Evolutionary conservation across 768 basidiomycete species (phyloP).

Genomic region (Boletus subcaerulescens): DNA sequence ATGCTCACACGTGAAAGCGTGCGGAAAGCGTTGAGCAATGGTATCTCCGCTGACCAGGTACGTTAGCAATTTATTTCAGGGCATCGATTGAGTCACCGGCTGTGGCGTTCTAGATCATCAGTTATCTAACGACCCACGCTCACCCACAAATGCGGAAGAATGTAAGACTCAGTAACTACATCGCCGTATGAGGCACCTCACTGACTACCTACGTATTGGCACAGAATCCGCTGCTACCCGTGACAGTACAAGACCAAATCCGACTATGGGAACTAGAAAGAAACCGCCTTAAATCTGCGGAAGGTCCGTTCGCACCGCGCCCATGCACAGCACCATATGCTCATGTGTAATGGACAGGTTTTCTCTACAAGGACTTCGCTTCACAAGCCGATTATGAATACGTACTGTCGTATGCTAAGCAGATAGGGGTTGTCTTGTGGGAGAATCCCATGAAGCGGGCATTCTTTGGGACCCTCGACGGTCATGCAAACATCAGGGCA

Average conservation of each 20-base stretch:
- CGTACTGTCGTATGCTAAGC: conserved; percentile 80
- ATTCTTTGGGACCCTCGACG: conserved; percentile 80
- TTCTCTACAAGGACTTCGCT: conserved; percentile 84
- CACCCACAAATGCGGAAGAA: conserved; percentile 98
- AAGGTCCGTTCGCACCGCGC: conserved; percentile 53
- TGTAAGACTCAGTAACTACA: conserved; percentile 41
- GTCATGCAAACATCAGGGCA: conserved; percentile 72
- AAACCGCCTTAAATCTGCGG: conserved; percentile 83
- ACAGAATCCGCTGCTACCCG: conserved; percentile 89
- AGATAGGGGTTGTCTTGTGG: conserved; percentile 81
- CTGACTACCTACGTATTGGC: conserved; percentile 16
- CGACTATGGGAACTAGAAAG: conserved; percentile 96
- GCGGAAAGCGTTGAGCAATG: conserved; percentile 88
- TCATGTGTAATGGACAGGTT: conserved; percentile 48
- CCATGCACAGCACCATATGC: conserved; percentile 7
- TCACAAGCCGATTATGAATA: conserved; percentile 86
- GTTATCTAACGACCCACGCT: conserved; percentile 90
- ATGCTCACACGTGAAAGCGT: conserved; percentile 94
- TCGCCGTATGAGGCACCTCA: not conserved
- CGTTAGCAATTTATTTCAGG: conserved; percentile 25
- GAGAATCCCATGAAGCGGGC: conserved; percentile 69
- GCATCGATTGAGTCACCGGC: conserved; percentile 9
- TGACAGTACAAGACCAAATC: conserved; percentile 97
- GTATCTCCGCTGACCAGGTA: conserved; percentile 96
- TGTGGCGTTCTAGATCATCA: conserved; percentile 71